phyloP scores from a whole-genome alignment of 2,329 filamentous ascomycete species.

The Neopestalotiopsis rosae region DNA sequence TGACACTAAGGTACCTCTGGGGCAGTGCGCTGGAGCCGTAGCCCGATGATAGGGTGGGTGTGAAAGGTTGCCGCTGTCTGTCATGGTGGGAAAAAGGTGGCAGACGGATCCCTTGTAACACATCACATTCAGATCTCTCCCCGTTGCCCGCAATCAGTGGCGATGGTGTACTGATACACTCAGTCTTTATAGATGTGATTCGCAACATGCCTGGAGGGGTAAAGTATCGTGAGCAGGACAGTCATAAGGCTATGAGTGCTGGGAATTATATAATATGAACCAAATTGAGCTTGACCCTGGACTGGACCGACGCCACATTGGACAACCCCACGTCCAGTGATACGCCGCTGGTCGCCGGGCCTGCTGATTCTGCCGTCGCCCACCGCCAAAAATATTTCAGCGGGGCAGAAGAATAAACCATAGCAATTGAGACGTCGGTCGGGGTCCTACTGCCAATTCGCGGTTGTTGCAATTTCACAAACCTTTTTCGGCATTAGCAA shows the following conservation, averaged over 20 bases:
- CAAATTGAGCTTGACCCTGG: not conserved
- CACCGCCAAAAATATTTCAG: constrained; percentile 19
- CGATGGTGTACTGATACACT: not conserved
- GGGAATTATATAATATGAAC: not conserved
- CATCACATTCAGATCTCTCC: not conserved
- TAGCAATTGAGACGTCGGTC: constrained; percentile 1
- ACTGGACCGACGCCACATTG: not conserved
- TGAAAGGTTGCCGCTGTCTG: not conserved
- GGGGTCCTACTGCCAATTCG: not conserved
- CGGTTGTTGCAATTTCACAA: not conserved
- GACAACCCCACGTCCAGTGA: not conserved
- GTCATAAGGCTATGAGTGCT: not conserved
- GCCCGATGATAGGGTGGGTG: not conserved
- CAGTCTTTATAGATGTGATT: not conserved
- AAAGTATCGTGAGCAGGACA: not conserved
- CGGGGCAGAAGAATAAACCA: constrained; percentile 8
- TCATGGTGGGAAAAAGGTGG: not conserved
- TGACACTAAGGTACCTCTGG: not conserved
- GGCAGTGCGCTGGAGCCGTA: not conserved
- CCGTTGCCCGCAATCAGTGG: not conserved
- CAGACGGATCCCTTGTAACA: not conserved
- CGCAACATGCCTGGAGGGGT: not conserved
- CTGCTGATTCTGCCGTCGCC: constrained; percentile 6
- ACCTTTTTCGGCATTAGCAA: not conserved
- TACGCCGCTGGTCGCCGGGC: no score